Evolutionary conservation across 129 eudicot genomes (phyloP).

Genomic region (Flaveria bidentis): DNA sequence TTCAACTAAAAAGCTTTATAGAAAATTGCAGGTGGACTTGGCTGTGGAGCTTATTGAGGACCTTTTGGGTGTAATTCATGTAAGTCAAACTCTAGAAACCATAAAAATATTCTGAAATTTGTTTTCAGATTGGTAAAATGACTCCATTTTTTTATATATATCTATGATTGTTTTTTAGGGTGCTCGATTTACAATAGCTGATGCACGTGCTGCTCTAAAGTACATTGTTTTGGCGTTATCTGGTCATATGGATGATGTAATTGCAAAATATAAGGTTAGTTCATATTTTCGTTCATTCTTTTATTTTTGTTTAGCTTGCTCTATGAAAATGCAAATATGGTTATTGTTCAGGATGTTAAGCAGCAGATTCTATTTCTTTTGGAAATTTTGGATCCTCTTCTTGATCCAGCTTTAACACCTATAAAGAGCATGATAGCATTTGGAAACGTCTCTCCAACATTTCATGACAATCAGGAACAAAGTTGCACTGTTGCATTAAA

Average conservation of each 20-base stretch:
- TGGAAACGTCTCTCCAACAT: slow-evolving; percentile 62
- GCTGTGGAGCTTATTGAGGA: slow-evolving; percentile 90
- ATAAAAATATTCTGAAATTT: neutral
- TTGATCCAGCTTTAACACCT: slow-evolving; percentile 86
- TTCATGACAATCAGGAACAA: slow-evolving; percentile 60
- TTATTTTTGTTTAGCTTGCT: slow-evolving; percentile 14
- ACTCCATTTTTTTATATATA: neutral
- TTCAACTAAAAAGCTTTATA: slow-evolving; percentile 13
- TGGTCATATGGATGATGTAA: slow-evolving; percentile 88
- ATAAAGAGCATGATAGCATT: slow-evolving; percentile 62
- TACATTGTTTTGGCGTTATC: slow-evolving; percentile 83
- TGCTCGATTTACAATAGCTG: slow-evolving; percentile 38
- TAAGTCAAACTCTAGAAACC: slow-evolving; percentile 23
- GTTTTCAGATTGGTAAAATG: slow-evolving; percentile 1
- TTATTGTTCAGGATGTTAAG: slow-evolving; percentile 67
- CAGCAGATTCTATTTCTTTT: slow-evolving; percentile 82
- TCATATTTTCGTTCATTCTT: neutral
- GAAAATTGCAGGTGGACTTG: slow-evolving; percentile 67
- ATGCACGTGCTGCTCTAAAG: slow-evolving; percentile 88
- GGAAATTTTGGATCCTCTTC: slow-evolving; percentile 85
- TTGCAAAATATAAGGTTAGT: slow-evolving; percentile 79
- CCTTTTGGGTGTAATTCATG: slow-evolving; percentile 89
- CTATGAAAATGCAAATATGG: slow-evolving; percentile 3
- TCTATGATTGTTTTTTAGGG: slow-evolving; percentile 45
- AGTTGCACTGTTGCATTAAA: slow-evolving; percentile 71